phyloP scores from a whole-genome alignment of 208 protist genomes.

The Crithidia thermophila region DNA sequence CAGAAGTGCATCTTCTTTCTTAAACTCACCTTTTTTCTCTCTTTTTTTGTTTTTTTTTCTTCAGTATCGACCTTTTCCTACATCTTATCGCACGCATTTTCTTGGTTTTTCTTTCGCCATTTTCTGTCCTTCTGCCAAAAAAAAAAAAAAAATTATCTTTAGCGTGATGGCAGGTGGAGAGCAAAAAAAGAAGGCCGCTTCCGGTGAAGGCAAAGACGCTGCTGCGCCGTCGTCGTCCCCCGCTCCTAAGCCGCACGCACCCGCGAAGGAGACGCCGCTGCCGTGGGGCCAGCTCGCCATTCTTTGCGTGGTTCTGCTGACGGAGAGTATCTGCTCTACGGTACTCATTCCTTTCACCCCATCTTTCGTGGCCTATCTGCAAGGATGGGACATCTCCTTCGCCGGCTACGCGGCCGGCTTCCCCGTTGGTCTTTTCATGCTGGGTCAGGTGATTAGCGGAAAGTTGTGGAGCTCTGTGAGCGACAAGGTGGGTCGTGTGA shows the following conservation, averaged over 20 bases:
- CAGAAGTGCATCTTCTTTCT: background rate
- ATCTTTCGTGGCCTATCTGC: conserved; percentile 59
- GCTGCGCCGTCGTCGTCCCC: background rate
- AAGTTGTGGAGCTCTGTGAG: conserved; percentile 76
- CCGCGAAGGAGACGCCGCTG: conserved; percentile 57
- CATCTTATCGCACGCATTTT: too few relatives aligned
- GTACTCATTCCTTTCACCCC: conserved; percentile 82
- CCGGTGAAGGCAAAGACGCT: too few relatives aligned
- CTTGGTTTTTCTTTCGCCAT: too few relatives aligned
- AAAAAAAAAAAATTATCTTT: background rate
- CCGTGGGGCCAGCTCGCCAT: conserved; percentile 59
- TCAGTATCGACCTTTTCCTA: background rate
- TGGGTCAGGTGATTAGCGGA: conserved; percentile 75
- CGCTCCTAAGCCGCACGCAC: background rate
- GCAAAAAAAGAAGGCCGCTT: too few relatives aligned
- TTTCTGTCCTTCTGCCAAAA: too few relatives aligned
- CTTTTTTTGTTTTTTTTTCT: background rate
- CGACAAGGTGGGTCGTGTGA: conserved; percentile 68
- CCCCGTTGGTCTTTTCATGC: conserved; percentile 80
- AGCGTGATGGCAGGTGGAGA: too few relatives aligned
- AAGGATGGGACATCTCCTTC: conserved; percentile 34
- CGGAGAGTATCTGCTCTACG: conserved; percentile 73
- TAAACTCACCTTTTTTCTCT: background rate
- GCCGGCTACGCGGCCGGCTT: conserved; percentile 69
- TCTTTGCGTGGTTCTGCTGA: conserved; percentile 69